Percentiles rank a stretch among this genome's conserved stretches.
Conservation (phyloP, 805 yeast genomes). For the Jamesozyma spencerorum region DNA sequence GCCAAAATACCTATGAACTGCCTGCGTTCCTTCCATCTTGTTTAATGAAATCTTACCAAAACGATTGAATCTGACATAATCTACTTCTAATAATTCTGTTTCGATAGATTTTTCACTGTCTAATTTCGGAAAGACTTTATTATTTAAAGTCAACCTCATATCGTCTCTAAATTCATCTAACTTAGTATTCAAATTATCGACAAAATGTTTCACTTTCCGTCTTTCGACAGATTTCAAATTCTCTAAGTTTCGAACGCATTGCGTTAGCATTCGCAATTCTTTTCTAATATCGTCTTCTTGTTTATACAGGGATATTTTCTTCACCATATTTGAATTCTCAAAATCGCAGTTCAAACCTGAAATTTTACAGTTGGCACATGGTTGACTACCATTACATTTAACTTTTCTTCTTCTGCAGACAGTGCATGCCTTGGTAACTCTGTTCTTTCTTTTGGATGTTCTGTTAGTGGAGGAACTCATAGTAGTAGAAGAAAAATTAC, state of each 20-base stretch:
- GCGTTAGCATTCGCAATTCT: conserved; percentile 5
- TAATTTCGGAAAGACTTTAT: conserved; percentile 1
- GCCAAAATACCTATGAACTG: conserved; percentile 7
- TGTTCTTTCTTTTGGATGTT: not conserved
- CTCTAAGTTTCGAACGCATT: conserved; percentile 4
- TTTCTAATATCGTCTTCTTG: conserved; percentile 6
- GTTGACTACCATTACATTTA: conserved; percentile 46
- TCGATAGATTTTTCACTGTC: conserved; percentile 7
- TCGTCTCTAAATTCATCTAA: conserved; percentile 7
- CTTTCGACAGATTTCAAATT: not conserved
- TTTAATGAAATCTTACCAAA: not conserved
- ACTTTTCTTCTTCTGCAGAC: conserved; percentile 47
- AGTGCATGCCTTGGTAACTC: conserved; percentile 39
- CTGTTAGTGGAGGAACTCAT: not conserved
- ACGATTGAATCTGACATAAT: conserved; percentile 2
- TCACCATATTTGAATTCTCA: not conserved
- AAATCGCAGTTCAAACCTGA: conserved; percentile 9
- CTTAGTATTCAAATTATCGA: conserved; percentile 3
- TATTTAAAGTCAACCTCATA: conserved; percentile 4
- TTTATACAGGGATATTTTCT: conserved; percentile 3
- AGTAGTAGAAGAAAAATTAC: no score
- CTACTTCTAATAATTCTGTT: conserved; percentile 7
- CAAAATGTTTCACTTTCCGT: conserved; percentile 1
- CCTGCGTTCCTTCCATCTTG: not conserved
- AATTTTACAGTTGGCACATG: conserved; percentile 39